Base-by-base conservation (phyloP, 2,329 filamentous ascomycete species). In the Aspergillus novofumigatus region DNA sequence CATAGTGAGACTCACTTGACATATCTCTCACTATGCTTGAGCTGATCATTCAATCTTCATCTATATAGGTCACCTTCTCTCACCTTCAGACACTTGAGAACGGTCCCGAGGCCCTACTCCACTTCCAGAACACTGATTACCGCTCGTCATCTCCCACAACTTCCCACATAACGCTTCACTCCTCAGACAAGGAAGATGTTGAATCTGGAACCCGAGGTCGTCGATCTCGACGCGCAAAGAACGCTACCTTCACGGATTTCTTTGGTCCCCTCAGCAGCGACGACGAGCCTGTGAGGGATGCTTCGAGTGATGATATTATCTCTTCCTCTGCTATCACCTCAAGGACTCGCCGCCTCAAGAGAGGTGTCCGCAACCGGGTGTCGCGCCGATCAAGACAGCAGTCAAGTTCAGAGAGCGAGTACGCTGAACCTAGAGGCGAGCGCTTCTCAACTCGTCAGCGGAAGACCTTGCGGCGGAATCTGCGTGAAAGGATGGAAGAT, bases 401-500 rank as follows among this genome's bases (percentile, higher is more conserved):
- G 20, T 58, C 59, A 17, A 52, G 60, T 25, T 50, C 44, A 47
- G 63, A 61, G 4, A 59, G 58, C n/a, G 58, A 64, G 41, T 53
- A 55, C 41, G 49, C 47, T 57, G 54, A 49, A 3, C 56, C 54
- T 2, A 59, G 26, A 32, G 64, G 59, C 14, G 67, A 63, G 8
- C 68, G 74, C 9, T 62, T 59, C 32, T 77, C 75, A 5, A 68
- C 64, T 11, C 65, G 75, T 29, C 60, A 65, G 1, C 65, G 69
- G 25, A 68, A 64, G 23, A 54, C 59, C 3, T 51, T 66, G 6
- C 65, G 66, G 23, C 73, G 67, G 45, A 80, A 69, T 55, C 75
- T 84, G 70, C 73, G 68, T 53, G 82, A 84, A 54, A 59, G 67
- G 48, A 54, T 65, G 35, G 72, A 76, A 56, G 67, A 73, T 45